Evolutionary conservation across 75 land plant genomes (phyloP).

Genomic region (Selaginella moellendorffii): DNA sequence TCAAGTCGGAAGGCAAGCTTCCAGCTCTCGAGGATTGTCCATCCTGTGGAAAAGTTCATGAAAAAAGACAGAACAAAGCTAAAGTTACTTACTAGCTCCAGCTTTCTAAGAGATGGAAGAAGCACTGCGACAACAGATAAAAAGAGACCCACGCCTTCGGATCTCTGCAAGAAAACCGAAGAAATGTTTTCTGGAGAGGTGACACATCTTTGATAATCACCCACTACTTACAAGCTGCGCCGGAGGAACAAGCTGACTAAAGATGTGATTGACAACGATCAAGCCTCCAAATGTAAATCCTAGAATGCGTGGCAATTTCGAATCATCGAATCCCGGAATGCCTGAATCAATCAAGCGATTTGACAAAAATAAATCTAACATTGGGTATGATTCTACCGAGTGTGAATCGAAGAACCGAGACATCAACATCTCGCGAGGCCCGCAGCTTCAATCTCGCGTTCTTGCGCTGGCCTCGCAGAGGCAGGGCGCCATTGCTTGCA

Average conservation of each 20-base stretch:
- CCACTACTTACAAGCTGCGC: conserved; percentile 48
- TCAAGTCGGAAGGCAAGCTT: conserved; percentile 8
- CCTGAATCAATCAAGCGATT: conserved; percentile 27
- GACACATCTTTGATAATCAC: background rate
- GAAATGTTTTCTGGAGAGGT: background rate
- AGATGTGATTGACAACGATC: conserved; percentile 52
- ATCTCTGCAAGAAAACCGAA: conserved; percentile 26
- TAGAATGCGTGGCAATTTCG: conserved; percentile 64
- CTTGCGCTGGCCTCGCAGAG: no score
- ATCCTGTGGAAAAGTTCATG: background rate
- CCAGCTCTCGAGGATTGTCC: background rate
- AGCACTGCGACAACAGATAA: conserved; percentile 43
- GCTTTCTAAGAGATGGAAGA: conserved; percentile 25
- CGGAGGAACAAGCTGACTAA: conserved; percentile 27
- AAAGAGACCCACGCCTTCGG: conserved; percentile 56
- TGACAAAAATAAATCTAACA: background rate
- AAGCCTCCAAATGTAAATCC: conserved; percentile 54
- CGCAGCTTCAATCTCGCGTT: no score
- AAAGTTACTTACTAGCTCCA: background rate
- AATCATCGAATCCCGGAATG: conserved; percentile 82
- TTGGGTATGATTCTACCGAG: conserved; percentile 34
- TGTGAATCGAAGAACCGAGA: conserved; percentile 88
- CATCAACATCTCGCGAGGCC: conserved; percentile 15
- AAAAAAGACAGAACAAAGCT: background rate
- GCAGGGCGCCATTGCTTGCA: no score